Evolutionary conservation across 768 basidiomycete genomes (phyloP), one percentile per base, ranked within the genome.

Genomic region (Favolaschia claudopus): DNA sequence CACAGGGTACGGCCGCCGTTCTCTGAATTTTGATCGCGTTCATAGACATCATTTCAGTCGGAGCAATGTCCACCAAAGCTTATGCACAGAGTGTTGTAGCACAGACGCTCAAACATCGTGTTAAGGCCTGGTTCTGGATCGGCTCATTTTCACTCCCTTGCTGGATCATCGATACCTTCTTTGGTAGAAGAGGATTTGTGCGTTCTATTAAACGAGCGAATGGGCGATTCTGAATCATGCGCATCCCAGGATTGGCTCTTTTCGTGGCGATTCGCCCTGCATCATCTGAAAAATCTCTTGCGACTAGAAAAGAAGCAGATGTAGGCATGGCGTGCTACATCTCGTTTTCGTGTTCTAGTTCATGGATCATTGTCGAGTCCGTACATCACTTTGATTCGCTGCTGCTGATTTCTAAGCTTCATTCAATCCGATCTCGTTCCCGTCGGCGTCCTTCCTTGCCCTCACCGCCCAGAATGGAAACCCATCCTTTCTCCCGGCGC

Each of bases 391-490:
- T n/a, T n/a, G n/a, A n/a, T n/a, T n/a, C n/a, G n/a, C n/a, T n/a
- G n/a, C n/a, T n/a, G n/a, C n/a, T n/a, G n/a, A n/a, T n/a, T n/a
- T n/a, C n/a, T n/a, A n/a, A n/a, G n/a, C n/a, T n/a, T 40, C 20
- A n/a, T 43, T 9, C 25, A 76, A 45, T 17, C 76, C 76, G 9
- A 76, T 70, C 60, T 76, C 75, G 50, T 66, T 67, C 1, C 75
- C 76, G n/a, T 53, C 60, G 19, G 65, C 67, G 29, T 69, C 68
- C 58, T 64, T 73, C 65, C 74, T 67, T 10, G 75, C 76, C 25
- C 76, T 62, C 14, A 77, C 72, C 20, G 69, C 77, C 77, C 77
- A 79, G 48, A 78, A 77, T 1, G 72, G 67, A 49, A 73, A 69
- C 38, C 66, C 69, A 44, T 66, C 55, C 34, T 43, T 67, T 13